Evolutionary conservation across 2,329 filamentous ascomycete species (phyloP), one percentile per base, ranked within the genome.

Genomic region (Gaeumannomyces tritici): DNA sequence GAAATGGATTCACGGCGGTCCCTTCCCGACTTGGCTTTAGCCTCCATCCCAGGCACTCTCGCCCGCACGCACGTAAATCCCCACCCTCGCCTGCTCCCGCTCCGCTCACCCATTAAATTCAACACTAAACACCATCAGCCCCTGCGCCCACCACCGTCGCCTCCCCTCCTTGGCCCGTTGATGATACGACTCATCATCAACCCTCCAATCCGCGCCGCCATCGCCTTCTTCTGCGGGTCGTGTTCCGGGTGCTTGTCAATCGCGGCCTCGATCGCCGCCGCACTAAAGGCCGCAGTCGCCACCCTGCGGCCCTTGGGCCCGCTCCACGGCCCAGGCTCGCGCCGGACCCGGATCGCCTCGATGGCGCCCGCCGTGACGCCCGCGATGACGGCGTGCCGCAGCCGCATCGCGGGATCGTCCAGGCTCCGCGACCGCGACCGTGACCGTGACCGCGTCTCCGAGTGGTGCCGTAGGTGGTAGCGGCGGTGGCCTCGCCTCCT

Each of bases 341-440:
- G 61, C 21, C 63, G 64, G 35, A 65, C 59, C 11, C 65, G 64
- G 51, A 67, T 64, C 2, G 67, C 67, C 62, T 68, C 66, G 57
- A 66, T 59, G 11, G 64, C 65, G 28, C 65, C 67, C 11, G 65
- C 67, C 8, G 63, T 29, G 26, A 67, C 28, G 29, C 65, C 67
- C 2, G 60, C 60, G 6, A 61, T 55, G 5, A 61, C 12, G 7
- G 60, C 82, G 83, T 61, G 59, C 29, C 54, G 54, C 27, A 61
- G 33, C 59, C 54, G 51, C 31, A 26, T 51, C 24, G 12, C 29
- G 51, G 18, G 24, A 3, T 51, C n/a, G n/a, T n/a, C 21, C 42
- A 29, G 33, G n/a, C 59, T 42, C 7, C 6, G 9, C 55, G 55
- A 29, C 42, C 33, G 33, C 26, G 18, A 26, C 31, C 57, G 29